Percentiles rank a stretch among this genome's conserved stretches.
Conservation (phyloP, 192 early-diverging fungal genomes). For the Linnemannia zychae region DNA sequence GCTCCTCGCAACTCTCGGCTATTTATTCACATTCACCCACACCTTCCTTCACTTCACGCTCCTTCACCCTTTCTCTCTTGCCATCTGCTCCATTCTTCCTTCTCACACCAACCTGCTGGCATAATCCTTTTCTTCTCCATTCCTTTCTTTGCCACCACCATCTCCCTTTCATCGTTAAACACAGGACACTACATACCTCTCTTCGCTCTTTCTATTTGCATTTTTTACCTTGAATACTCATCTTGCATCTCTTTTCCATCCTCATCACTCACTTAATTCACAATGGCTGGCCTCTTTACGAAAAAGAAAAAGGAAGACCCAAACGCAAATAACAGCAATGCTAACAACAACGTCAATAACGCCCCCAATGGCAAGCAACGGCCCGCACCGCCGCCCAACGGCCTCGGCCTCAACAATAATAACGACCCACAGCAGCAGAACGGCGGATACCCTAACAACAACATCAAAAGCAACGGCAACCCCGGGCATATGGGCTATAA, state of each 20-base stretch:
- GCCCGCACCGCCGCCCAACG: conserved; percentile 50
- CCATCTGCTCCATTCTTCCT: not conserved
- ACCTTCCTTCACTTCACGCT: not conserved
- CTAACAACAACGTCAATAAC: conserved; percentile 21
- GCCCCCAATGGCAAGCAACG: conserved; percentile 24
- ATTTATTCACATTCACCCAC: not conserved
- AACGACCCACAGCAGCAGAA: not conserved
- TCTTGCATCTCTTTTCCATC: not conserved
- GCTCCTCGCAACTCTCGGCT: not conserved
- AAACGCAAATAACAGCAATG: conserved; percentile 14
- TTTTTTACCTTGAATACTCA: not conserved
- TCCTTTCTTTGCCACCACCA: not conserved
- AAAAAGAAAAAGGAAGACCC: conserved; percentile 55
- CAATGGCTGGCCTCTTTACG: conserved; percentile 48
- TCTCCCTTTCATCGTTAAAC: conserved; percentile 1
- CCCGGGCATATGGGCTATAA: not conserved
- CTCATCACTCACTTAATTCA: not conserved
- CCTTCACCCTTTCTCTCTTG: not conserved
- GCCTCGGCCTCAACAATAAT: conserved; percentile 37
- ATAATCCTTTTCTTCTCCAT: not conserved
- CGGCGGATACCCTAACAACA: conserved; percentile 9
- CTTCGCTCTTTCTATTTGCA: not conserved
- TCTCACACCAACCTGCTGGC: not conserved
- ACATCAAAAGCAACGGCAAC: conserved; percentile 11
- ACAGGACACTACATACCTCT: not conserved